Evolutionary conservation across 495 filamentous ascomycete species (phyloP).

Genomic region (Sporormia fimetaria): DNA sequence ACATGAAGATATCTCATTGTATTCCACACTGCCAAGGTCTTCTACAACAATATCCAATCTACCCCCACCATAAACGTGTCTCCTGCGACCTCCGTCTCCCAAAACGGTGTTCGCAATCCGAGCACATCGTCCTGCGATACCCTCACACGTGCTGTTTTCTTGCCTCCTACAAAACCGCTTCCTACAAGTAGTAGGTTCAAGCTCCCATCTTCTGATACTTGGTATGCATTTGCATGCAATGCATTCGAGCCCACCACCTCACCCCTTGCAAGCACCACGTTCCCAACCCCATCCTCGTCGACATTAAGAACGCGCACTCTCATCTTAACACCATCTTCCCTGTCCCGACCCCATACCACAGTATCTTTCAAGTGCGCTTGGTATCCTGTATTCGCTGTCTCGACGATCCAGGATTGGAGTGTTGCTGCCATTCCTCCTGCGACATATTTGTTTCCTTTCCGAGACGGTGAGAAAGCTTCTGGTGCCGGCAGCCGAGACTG

Average conservation of each 20-base stretch:
- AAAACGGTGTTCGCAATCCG: slow-evolving; percentile 27
- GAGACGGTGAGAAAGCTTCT: slow-evolving; percentile 33
- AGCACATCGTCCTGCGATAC: slow-evolving; percentile 22
- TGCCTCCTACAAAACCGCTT: slow-evolving; percentile 1
- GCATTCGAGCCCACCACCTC: slow-evolving; percentile 10
- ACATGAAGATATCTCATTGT: too few species aligned
- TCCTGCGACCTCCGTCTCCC: slow-evolving; percentile 26
- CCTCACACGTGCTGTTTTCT: neutral
- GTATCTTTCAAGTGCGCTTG: slow-evolving; percentile 1
- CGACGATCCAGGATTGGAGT: slow-evolving; percentile 32
- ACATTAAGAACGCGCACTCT: neutral
- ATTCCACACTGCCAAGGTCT: too few species aligned
- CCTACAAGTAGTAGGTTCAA: slow-evolving; percentile 14
- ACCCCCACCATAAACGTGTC: slow-evolving; percentile 28
- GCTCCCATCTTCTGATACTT: slow-evolving; percentile 3
- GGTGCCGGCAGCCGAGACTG: slow-evolving; percentile 26
- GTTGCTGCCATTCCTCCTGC: slow-evolving; percentile 32
- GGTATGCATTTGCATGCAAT: slow-evolving; percentile 4
- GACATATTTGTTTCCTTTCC: slow-evolving; percentile 32
- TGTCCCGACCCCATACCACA: slow-evolving; percentile 15
- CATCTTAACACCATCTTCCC: slow-evolving; percentile 13
- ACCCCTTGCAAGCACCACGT: neutral
- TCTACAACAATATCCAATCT: slow-evolving; percentile 29
- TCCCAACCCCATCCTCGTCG: neutral
- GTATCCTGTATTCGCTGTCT: slow-evolving; percentile 25